phyloP scores from a whole-genome alignment of 2,329 filamentous ascomycete species.

The Sclerotinia subarctica region DNA sequence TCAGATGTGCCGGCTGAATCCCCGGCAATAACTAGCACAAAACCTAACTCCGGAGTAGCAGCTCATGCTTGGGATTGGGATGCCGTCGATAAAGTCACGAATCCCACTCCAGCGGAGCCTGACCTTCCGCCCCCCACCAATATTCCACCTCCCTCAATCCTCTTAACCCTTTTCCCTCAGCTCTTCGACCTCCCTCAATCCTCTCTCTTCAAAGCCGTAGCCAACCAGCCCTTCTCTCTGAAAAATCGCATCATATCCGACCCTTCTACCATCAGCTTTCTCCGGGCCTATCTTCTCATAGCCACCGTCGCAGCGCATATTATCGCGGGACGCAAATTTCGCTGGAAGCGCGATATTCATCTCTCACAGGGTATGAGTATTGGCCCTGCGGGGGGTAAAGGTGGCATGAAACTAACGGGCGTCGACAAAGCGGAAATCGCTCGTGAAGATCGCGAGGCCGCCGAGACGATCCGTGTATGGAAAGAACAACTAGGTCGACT shows the following conservation, averaged over 20 bases:
- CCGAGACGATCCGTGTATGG: constrained; percentile 75
- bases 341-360: constrained; percentile 88
- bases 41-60: constrained; percentile 22
- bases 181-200: constrained; percentile 65
- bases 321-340: constrained; percentile 76
- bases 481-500: constrained; percentile 71
- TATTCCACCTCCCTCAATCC: constrained; percentile 80
- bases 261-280: constrained; percentile 58
- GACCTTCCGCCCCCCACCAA: constrained; percentile 53
- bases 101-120: constrained; percentile 13
- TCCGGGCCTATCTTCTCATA: constrained; percentile 61
- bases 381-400: constrained; percentile 65
- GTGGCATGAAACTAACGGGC: constrained; percentile 88
- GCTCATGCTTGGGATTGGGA: constrained; percentile 39
- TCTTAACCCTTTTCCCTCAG: constrained; percentile 72
- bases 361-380: constrained; percentile 88
- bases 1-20: constrained; percentile 41
- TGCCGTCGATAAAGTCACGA: constrained; percentile 29
- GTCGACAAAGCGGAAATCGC: constrained; percentile 79
- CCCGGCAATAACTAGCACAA: constrained; percentile 21
- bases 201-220: constrained; percentile 63
- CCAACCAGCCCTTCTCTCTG: constrained; percentile 54
- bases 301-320: constrained; percentile 71
- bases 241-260: constrained; percentile 64
- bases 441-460: constrained; percentile 80